These are phyloP conservation scores for Triangularia setosa DNA, from an alignment of 2,329 filamentous ascomycete genomes.

Conservation along the genomic window DNA sequence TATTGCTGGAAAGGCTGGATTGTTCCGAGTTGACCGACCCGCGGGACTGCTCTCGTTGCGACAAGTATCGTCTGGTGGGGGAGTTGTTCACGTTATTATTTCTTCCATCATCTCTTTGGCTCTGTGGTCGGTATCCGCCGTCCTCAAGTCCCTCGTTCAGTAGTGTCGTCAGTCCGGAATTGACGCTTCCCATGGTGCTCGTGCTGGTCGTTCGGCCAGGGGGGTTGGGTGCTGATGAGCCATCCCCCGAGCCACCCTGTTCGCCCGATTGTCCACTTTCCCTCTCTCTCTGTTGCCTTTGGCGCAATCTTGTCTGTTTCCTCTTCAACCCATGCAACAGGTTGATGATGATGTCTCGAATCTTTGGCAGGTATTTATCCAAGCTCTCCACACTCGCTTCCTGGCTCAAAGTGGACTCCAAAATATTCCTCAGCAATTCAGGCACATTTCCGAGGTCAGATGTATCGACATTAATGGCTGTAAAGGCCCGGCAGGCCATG, in stretches of 20 bases:
- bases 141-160: slow-evolving; percentile 57
- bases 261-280: slow-evolving; percentile 37
- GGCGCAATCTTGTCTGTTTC: slow-evolving; percentile 84
- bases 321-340: slow-evolving; percentile 92
- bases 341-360: slow-evolving; percentile 98
- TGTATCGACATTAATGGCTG: slow-evolving; percentile 94
- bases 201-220: slow-evolving; percentile 54
- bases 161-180: slow-evolving; percentile 54
- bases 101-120: slow-evolving; percentile 33
- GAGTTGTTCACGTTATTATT: slow-evolving; percentile 37
- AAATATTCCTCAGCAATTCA: slow-evolving; percentile 80
- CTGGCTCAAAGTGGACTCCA: slow-evolving; percentile 94
- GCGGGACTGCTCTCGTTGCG: slow-evolving; percentile 49
- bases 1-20: slow-evolving; percentile 68
- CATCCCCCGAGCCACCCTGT: slow-evolving; percentile 23
- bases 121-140: slow-evolving; percentile 42
- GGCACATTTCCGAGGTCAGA: slow-evolving; percentile 92
- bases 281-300: slow-evolving; percentile 57
- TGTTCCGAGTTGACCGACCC: slow-evolving; percentile 53
- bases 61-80: slow-evolving; percentile 45
- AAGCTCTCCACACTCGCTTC: slow-evolving; percentile 91
- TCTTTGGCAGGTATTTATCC: slow-evolving; percentile 87
- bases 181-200: slow-evolving; percentile 55
- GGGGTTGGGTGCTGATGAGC: slow-evolving; percentile 31
- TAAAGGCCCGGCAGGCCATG: slow-evolving; percentile 94